Evolutionary conservation across 139 green algal genomes (phyloP).

Genomic region (Tetradesmus lagerheimii): DNA sequence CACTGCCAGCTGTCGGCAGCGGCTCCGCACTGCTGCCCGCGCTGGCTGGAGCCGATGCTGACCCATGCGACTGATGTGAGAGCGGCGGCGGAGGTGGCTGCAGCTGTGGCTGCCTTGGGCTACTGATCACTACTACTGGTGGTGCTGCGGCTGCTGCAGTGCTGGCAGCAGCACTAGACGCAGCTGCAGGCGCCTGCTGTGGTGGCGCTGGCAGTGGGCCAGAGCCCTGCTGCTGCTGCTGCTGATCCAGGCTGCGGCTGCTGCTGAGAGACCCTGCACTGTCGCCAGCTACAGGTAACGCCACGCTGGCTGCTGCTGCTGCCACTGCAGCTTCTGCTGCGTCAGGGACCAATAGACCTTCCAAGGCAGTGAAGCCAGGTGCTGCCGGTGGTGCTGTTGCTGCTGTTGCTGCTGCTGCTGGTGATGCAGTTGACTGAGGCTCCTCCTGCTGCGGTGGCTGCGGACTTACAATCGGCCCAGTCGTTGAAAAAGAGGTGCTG

Average conservation of each 20-base stretch:
- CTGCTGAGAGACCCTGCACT: not conserved
- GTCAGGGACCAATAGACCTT: not conserved
- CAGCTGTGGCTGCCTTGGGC: not conserved
- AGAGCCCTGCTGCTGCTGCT: not conserved
- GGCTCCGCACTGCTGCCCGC: not conserved
- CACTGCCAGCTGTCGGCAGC: not conserved
- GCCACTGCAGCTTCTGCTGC: not conserved
- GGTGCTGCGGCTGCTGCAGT: not conserved
- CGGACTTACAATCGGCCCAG: not conserved
- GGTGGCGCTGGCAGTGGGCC: not conserved
- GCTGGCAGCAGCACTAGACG: not conserved
- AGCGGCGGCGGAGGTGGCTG: not conserved
- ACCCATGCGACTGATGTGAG: not conserved
- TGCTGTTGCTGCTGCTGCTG: not conserved
- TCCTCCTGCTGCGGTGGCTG: not conserved
- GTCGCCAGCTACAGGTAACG: not conserved
- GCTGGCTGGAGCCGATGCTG: not conserved
- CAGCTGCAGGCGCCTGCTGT: not conserved
- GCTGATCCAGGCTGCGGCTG: not conserved
- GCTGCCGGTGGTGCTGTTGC: not conserved
- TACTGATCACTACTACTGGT: no score
- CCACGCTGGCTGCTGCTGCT: not conserved
- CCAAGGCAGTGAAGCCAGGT: not conserved
- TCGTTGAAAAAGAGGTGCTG: not conserved
- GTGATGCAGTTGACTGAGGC: not conserved